phyloP scores from a whole-genome alignment of 2,329 filamentous ascomycete genomes.

The Penicillium paneum region DNA sequence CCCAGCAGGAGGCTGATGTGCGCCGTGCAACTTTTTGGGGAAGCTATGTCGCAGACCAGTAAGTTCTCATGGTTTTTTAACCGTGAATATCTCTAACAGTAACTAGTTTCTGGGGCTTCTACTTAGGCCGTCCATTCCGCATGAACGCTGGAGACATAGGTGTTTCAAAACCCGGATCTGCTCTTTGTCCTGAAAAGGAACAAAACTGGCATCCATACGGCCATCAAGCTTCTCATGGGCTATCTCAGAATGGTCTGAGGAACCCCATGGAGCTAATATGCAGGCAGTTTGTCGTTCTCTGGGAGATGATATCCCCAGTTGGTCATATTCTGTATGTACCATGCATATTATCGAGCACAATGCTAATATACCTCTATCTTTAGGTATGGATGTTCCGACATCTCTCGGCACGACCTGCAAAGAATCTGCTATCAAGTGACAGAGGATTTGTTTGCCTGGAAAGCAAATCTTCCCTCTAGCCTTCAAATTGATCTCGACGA shows the following conservation, averaged over 20 bases:
- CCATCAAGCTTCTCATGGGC: slow-evolving; percentile 17
- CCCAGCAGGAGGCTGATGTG: slow-evolving; percentile 39
- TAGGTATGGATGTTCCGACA: slow-evolving; percentile 40
- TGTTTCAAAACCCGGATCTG: slow-evolving; percentile 38
- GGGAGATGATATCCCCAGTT: slow-evolving; percentile 45
- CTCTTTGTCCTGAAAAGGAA: slow-evolving; percentile 25
- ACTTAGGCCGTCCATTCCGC: slow-evolving; percentile 43
- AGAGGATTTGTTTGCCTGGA: slow-evolving; percentile 42
- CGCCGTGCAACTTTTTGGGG: slow-evolving; percentile 45
- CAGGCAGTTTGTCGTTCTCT: slow-evolving; percentile 40
- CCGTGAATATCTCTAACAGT: background rate
- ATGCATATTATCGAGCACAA: background rate
- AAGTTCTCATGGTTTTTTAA: slow-evolving; percentile 8
- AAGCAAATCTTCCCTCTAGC: slow-evolving; percentile 37
- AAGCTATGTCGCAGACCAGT: slow-evolving; percentile 43
- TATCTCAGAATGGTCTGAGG: slow-evolving; percentile 21
- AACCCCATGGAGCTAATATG: slow-evolving; percentile 37
- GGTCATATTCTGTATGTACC: slow-evolving; percentile 40
- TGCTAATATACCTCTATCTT: slow-evolving; percentile 16
- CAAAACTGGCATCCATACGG: slow-evolving; percentile 35
- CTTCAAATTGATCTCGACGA: slow-evolving; percentile 38
- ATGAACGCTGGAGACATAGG: slow-evolving; percentile 43
- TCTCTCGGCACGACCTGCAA: slow-evolving; percentile 38
- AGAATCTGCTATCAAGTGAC: slow-evolving; percentile 36
- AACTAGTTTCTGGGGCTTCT: slow-evolving; percentile 43